Conservation (phyloP, 2,329 filamentous ascomycete genomes). For the Paracamarosporium sp. region DNA sequence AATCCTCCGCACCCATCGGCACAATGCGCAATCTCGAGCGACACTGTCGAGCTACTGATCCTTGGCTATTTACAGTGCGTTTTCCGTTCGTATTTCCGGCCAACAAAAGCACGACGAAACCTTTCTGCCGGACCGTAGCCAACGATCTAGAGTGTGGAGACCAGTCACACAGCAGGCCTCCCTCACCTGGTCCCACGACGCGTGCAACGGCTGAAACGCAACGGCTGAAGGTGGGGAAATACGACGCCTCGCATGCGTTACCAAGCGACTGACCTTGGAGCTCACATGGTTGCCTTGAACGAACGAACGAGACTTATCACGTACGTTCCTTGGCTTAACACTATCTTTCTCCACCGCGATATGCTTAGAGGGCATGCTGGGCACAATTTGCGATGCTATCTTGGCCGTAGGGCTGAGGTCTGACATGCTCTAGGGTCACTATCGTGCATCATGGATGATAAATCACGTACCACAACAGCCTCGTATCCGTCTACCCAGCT, state of each 20-base stretch:
- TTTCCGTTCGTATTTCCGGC: neutral
- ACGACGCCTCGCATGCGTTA: neutral
- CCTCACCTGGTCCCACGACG: neutral
- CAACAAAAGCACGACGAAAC: neutral
- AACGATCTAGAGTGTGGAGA: neutral
- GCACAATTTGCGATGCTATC: neutral
- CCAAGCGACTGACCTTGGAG: neutral
- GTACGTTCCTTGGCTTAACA: neutral
- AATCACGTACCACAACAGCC: neutral
- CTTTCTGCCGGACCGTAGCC: neutral
- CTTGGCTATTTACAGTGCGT: neutral
- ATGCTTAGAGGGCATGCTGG: neutral
- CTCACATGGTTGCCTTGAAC: neutral
- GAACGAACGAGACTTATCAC: neutral
- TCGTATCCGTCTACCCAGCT: neutral
- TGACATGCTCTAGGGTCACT: neutral
- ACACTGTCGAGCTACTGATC: neutral
- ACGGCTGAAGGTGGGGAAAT: conserved; percentile 5
- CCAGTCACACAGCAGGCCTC: neutral
- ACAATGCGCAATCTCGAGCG: neutral
- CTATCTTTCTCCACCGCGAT: neutral
- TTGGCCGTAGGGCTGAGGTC: conserved; percentile 5
- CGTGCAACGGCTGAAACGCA: neutral
- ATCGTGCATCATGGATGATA: neutral
- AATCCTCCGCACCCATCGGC: neutral